Base-by-base conservation (phyloP, 2,329 filamentous ascomycete genomes). In the Paracamarosporium sp. region DNA sequence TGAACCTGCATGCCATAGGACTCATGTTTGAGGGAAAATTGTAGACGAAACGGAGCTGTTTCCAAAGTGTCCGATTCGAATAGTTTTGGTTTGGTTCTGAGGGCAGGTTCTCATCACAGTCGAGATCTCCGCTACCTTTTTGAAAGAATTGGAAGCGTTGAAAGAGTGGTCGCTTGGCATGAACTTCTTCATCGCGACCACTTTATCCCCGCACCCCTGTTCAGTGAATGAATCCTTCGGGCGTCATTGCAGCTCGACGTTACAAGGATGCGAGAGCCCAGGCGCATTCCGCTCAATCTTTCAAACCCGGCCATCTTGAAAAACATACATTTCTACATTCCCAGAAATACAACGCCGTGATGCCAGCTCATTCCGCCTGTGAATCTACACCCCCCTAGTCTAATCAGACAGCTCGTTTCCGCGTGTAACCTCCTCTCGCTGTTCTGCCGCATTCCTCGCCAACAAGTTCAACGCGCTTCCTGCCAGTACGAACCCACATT, bases 401-500 rank as follows among this genome's bases (percentile, higher is more conserved):
- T 69, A 80, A 76, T 76, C 75, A 33, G 60, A 74, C 67, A 80
- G 69, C 56, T 78, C 78, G 25, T 59, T 71, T 35, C 64, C 69
- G 53, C 70, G 67, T 7, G 76, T 66, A 60, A 80, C 68, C 57
- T 72, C 73, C 64, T 76, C 71, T 60, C 64, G 70, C 31, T 61
- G 62, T 59, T 77, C 72, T 35, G 68, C 68, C 11, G 66, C 75
- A 83, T 89, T 89, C 72, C 82, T 82, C 44, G 93, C 90, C 69
- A 99, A 79, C 76, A 98, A 74, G 79, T 99, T 99, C 79, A 99
- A 78, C 40, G 95, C 95, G 76, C 92, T 97, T 3, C 95, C 95
- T 0, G 95, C 95, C 50, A 99, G 82, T 63, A 99, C 92, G 73
- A 98, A 99, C 0, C 85, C 88, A 60, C 91, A 91, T 83, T 99